Evolutionary conservation across 1,284 basidiomycete genomes (phyloP), one percentile per base, ranked within the genome.

Genomic region (Marasmius sp.): DNA sequence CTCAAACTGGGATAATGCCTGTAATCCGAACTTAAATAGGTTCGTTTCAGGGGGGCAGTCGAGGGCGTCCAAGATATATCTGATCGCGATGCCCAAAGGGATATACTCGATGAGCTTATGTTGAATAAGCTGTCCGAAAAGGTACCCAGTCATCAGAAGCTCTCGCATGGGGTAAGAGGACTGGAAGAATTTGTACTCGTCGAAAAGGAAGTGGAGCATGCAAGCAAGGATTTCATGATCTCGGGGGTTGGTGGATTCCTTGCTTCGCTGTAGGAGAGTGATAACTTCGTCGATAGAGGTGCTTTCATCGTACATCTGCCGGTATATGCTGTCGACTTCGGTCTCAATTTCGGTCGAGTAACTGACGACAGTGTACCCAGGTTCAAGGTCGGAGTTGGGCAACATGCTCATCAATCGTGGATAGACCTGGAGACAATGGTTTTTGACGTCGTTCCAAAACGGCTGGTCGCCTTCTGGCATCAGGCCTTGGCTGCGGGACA

Each of bases 121-220:
- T 72, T 98, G 94, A 68, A 99, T 97, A 68, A 99, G 85, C 22
- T 95, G 95, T 48, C 97, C 97, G 69, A 99, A 99, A 39, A 99
- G 85, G 70, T 95, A 92, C 55, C 94, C 97, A 0, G 97, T 99
- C 88, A 99, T 95, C 50, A 91, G 89, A 53, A 99, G 85, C 79
- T 99, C 95, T 65, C 95, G 93, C 36, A 93, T 85, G 14, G 97
- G 97, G 72, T 99, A 97, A 73, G 85, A 95, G 57, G 93, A 92
- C 73, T 97, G 94, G 86, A 99, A 98, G 82, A 98, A 99, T 72
- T 96, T 95, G 86, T 98, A 98, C 81, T 99, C 97, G 86, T 99
- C 97, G 77, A 99, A 99, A 59, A 99, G 87, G 79, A 98, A 97
- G 79, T 98, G 96, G 57, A 99, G 88, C 87, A 98, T 97, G 84